phyloP scores from a whole-genome alignment of 225 moss, liverwort and hornwort species.

The Pseudisothecium myosuroides region DNA sequence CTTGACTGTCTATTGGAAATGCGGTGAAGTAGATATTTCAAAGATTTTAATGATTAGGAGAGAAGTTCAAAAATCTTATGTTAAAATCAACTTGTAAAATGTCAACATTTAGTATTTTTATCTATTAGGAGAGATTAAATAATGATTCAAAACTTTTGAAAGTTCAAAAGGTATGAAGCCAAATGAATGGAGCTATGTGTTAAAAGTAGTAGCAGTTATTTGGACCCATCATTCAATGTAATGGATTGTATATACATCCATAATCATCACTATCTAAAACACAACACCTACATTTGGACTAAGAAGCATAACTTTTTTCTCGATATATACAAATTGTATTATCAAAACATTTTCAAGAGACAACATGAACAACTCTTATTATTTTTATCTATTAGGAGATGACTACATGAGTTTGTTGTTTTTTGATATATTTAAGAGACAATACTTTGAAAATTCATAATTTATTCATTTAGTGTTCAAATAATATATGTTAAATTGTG shows the following conservation, averaged over 20 bases:
- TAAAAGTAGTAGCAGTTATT: background rate
- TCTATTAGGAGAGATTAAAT: background rate
- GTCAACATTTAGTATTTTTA: background rate
- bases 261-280: background rate
- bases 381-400: no score
- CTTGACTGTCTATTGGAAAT: background rate
- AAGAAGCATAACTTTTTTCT: fast-evolving
- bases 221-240: background rate
- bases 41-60: background rate
- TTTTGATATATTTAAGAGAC: fast-evolving
- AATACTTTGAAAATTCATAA: background rate
- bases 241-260: background rate
- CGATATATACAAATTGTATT: background rate
- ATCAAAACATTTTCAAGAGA: no score
- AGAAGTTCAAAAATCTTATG: background rate
- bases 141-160: background rate
- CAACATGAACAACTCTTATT: no score
- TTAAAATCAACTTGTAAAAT: background rate
- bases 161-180: background rate
- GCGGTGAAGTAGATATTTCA: background rate
- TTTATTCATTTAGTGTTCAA: background rate
- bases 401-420: no score
- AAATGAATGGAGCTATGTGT: background rate
- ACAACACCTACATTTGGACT: background rate
- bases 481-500: background rate